phyloP scores from a whole-genome alignment of 2,329 filamentous ascomycete species.

The Clonostachys rhizophaga region DNA sequence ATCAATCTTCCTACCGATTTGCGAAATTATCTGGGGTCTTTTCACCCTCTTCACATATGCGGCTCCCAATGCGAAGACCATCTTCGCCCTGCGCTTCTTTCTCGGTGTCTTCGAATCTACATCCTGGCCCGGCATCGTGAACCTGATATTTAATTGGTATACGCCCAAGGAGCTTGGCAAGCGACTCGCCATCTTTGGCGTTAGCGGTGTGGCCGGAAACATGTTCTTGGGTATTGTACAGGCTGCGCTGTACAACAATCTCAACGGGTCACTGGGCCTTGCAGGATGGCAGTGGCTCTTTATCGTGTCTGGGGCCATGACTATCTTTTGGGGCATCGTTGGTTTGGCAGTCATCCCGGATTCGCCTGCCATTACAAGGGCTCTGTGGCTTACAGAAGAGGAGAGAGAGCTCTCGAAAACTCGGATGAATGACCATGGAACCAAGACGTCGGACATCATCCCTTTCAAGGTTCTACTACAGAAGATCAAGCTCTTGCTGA shows the following conservation, averaged over 20 bases:
- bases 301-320: constrained; percentile 32
- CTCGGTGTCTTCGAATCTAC: constrained; percentile 30
- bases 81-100: constrained; percentile 36
- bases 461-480: constrained; percentile 10
- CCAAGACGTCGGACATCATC: constrained; percentile 18
- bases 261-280: constrained; percentile 32
- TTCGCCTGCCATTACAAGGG: constrained; percentile 18
- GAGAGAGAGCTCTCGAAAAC: constrained; percentile 16
- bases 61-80: constrained; percentile 25
- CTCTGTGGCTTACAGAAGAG: constrained; percentile 17
- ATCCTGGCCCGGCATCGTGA: constrained; percentile 29
- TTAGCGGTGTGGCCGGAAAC: constrained; percentile 33
- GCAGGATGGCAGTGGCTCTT: constrained; percentile 41
- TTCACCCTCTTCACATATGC: constrained; percentile 18
- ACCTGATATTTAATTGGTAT: constrained; percentile 37
- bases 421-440: constrained; percentile 17
- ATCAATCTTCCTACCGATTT: constrained; percentile 29
- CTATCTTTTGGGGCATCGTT: constrained; percentile 30
- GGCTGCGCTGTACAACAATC: constrained; percentile 30
- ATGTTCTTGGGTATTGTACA: constrained; percentile 39
- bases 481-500: constrained; percentile 16
- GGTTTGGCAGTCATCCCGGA: constrained; percentile 31
- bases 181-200: constrained; percentile 35
- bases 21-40: constrained; percentile 24
- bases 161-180: constrained; percentile 31